Evolutionary conservation across 169 alveolate genomes (phyloP), one percentile per base, ranked within the genome.

Genomic region (Besnoitia besnoiti): DNA sequence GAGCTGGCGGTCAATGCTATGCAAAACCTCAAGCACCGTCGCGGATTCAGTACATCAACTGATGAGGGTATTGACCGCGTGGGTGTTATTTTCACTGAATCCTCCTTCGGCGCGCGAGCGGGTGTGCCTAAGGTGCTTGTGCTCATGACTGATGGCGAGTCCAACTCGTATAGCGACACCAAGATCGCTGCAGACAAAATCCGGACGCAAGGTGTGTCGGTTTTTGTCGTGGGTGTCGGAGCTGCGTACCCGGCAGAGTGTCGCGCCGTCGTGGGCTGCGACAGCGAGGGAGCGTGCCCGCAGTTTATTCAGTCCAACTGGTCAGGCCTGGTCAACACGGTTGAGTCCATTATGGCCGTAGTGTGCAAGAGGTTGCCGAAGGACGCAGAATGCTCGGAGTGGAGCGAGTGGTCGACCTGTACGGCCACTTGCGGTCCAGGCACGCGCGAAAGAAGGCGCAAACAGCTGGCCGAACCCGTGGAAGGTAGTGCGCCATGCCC

Each of bases 341-440:
- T 87, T 44, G 46, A 0, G 21, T 19, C 49, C 16, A 80, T 92
- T 47, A 85, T 82, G 35, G 44, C 37, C 42, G 92, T 73, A 50
- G 95, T 90, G 55, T 92, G 95, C 84, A 44, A 21, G 85, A 88
- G 62, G 37, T 61, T 92, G 55, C 91, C 95, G 10, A 47, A 47
- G 67, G 94, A 95, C 50, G 95, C 96, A 59, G 85, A 59, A 39
- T 51, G 95, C 44, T 88, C 95, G 44, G 91, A 62, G 35, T 95
- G 96, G 96, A 89, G 95, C 73, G 90, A 90, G 0, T 95, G 94
- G 95, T 89, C 95, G n/a, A 93, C 95, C 0, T 95, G 97, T 51
- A 75, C 88, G 39, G 95, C 88, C 61, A 47, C 94, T 21, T 95
- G 97, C 79, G 95, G 96, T 8, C 49, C 59, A 47, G 97, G 97